Base-by-base conservation (phyloP, 345 rosid genomes). In the Hypericum androsaemum region DNA sequence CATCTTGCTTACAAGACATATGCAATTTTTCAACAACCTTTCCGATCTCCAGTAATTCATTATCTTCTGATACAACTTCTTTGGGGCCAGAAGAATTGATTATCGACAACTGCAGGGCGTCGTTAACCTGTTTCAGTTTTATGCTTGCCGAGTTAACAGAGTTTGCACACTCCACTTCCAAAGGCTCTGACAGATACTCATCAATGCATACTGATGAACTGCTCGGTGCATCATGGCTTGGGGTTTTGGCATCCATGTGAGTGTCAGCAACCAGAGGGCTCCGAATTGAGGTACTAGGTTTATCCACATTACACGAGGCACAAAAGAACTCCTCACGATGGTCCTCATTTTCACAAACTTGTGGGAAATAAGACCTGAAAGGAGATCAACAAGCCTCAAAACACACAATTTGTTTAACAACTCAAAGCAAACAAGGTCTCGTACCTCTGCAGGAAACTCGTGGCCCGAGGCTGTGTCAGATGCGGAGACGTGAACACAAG, bases 401-500 rank as follows among this genome's bases (percentile, higher is more conserved):
- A 28, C 28, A 59, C 7, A 3, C 11, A 37, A 58, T 35, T 5
- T 52, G 28, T 13, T 9, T 43, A 10, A 16, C 50, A 69, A 39
- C 14, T 16, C 12, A 40, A 61, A 41, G 7, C 37, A 42, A 22
- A 22, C 32, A 22, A 22, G 4, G 32, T 16, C 32, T 51, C 69
- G 37, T 68, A 79, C 79, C 88, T 74, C 54, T 45, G 62, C 54
- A 53, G 12, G 48, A 53, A 50, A 60, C 60, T 49, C 28, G 73
- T 55, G 56, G 57, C 67, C 7, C 52, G 54, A 9, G 58, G 58
- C 7, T 65, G 43, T 58, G 59, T 50, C 37, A 54, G 49, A 22
- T 47, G 74, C 2, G 81, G 82, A 8, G 82, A 71, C 6, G 77
- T 68, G 57, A 72, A 79, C 6, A 69, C 74, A 37, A 74, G 60